Evolutionary conservation across 176 grass and related monocot genomes (phyloP), one percentile per base, ranked within the genome.

Genomic region (Puya raimondii): DNA sequence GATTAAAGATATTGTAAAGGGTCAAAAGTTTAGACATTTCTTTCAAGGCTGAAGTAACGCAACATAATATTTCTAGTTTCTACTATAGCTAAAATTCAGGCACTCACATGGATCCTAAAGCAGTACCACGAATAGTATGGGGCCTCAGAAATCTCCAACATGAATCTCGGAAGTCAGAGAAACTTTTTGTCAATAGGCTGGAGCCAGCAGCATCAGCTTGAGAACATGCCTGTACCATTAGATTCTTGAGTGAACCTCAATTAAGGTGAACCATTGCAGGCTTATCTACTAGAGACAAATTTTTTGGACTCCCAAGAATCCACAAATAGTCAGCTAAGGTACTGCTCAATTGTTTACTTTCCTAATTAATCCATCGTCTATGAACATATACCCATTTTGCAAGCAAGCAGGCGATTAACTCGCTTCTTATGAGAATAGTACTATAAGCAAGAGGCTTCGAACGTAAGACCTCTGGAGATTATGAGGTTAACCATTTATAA

Each of bases 81-180:
- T 20, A 25, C 57, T 54, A 70, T 63, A 50, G 51, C 0, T 12
- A 80, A 72, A 23, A 53, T 11, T 67, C 16, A 47, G 8, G 71
- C 11, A 48, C 54, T 85, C 72, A 95, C 86, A 89, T 70, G 74
- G 94, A 97, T 80, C 94, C 94, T 76, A 97, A 68, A 85, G 86
- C 80, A 81, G 94, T 97, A 71, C 94, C 94, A 6, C 94, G 80
- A 72, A 97, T 97, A 33, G 93, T 97, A 70, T 97, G 93, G 65
- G 93, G 93, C 72, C 93, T 85, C 13, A 97, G 66, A 81, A 97
- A 92, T 83, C 94, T 89, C 94, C 94, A 97, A 73, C 82, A 97
- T 13, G 82, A 85, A 80, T 92, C 84, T 81, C 84, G 74, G 48
- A 97, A 70, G 49, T 97, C 66, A 64, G 80, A 68, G 14, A 97